Evolutionary conservation across 2,329 filamentous ascomycete genomes (phyloP), one percentile per base, ranked within the genome.

Genomic region (Furcasterigmium sp.): DNA sequence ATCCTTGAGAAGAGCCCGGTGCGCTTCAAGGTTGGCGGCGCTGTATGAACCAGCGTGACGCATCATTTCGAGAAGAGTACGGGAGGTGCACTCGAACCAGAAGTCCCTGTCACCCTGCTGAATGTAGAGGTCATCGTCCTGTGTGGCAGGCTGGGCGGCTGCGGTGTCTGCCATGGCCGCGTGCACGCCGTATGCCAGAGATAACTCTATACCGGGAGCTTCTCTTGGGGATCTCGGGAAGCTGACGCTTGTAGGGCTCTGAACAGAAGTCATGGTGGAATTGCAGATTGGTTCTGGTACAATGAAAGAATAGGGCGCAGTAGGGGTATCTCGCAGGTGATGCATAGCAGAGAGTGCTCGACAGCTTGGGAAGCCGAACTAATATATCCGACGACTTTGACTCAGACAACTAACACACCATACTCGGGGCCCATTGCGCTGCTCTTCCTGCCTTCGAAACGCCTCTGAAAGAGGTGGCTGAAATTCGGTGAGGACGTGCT

Each of bases 51-150:
- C 46, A 20, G 48, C 30, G 2, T 46, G 38, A 15, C n/a, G 37
- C 48, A 50, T 50, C 35, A 50, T 43, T n/a, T 15, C 26, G 5
- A 45, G 34, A 11, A 50, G 48, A 9, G 39, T 42, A 28, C 48
- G 46, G 10, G 46, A 39, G n/a, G 46, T 48, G 11, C 48, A 41
- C n/a, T 38, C 15, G 19, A 29, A 29, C 48, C 48, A 50, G 39
- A 48, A 50, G 38, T 46, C 46, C 36, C 46, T 43, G 18, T 50
- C 46, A 10, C 37, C 20, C 39, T 42, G 41, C 14, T 42, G 37
- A 18, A 46, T 48, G 36, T 46, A 50, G 23, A 50, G 38, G 9
- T 39, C 36, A 18, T 42, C 30, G 32, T 50, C 46, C 40, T 43
- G 45, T 20, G 41, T 48, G 9, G 45, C 45, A 17, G 43, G 28